Evolutionary conservation across 2,329 filamentous ascomycete species (phyloP).

Genomic region (Neophaeococcomyces aloes): DNA sequence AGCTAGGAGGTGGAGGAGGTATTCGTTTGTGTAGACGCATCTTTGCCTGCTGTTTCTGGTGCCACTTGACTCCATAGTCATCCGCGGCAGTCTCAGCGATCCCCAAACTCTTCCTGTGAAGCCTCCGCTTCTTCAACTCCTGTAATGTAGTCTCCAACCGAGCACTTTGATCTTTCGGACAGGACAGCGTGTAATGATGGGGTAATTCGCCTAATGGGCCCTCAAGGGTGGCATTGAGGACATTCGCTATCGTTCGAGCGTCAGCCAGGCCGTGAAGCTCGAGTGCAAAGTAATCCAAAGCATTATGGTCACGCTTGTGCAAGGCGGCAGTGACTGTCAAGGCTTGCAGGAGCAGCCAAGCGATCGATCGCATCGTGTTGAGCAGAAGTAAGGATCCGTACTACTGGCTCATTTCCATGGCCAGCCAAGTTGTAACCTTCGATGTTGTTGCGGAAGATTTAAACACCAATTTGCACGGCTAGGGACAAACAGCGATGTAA

Average conservation of each 20-base stretch:
- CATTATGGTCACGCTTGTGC: constrained; percentile 59
- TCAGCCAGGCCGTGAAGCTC: constrained; percentile 59
- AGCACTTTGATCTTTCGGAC: constrained; percentile 48
- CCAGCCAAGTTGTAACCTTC: too few relatives aligned
- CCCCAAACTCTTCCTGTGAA: background rate
- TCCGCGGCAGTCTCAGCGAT: constrained; percentile 33
- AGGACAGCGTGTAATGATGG: constrained; percentile 76
- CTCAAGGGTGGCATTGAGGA: constrained; percentile 68
- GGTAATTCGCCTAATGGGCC: constrained; percentile 67
- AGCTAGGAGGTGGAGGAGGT: constrained; percentile 26
- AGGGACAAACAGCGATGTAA: too few relatives aligned
- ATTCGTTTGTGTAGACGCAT: constrained; percentile 51
- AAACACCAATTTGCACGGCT: too few relatives aligned
- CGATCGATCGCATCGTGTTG: too few relatives aligned
- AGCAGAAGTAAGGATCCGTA: too few relatives aligned
- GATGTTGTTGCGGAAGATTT: too few relatives aligned
- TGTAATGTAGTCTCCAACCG: constrained; percentile 42
- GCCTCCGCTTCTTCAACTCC: constrained; percentile 45
- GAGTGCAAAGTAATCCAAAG: constrained; percentile 86
- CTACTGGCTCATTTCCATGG: too few relatives aligned
- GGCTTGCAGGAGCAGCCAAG: background rate
- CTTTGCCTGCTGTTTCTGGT: constrained; percentile 64
- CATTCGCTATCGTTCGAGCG: constrained; percentile 58
- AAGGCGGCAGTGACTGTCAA: background rate
- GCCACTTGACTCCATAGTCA: constrained; percentile 64